Conservation (phyloP, 306 rosid genomes). For the Amphicarpaea edgeworthii region DNA sequence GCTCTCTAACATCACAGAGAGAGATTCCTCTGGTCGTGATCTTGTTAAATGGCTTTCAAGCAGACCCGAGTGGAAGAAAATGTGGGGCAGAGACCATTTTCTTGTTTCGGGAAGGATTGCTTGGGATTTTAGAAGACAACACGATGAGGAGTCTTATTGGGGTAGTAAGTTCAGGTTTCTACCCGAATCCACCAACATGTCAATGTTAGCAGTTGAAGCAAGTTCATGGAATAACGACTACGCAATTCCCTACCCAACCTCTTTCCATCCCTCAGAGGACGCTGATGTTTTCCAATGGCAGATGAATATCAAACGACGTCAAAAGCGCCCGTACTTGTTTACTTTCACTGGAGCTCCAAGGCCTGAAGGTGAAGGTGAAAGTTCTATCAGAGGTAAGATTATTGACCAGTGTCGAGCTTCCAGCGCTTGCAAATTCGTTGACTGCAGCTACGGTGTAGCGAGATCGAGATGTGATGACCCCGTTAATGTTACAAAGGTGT, state of each 20-base stretch:
- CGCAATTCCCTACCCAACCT: slow-evolving; percentile 87
- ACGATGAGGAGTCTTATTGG: slow-evolving; percentile 68
- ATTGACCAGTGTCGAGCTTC: slow-evolving; percentile 72
- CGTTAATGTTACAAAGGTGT: slow-evolving; percentile 59
- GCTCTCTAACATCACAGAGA: slow-evolving; percentile 60
- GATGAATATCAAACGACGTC: slow-evolving; percentile 51
- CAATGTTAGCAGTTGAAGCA: slow-evolving; percentile 84
- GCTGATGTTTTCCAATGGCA: slow-evolving; percentile 64
- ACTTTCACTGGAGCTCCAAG: slow-evolving; percentile 86
- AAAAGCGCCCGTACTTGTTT: slow-evolving; percentile 59
- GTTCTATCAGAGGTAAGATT: slow-evolving; percentile 67
- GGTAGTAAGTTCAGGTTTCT: slow-evolving; percentile 83
- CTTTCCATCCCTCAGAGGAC: slow-evolving; percentile 67
- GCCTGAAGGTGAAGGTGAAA: slow-evolving; percentile 56
- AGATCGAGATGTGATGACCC: slow-evolving; percentile 76
- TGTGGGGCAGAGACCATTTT: slow-evolving; percentile 95
- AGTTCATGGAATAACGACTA: slow-evolving; percentile 91
- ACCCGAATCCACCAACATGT: slow-evolving; percentile 80
- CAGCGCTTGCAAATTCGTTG: slow-evolving; percentile 60
- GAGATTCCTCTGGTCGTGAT: slow-evolving; percentile 70
- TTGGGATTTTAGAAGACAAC: slow-evolving; percentile 89
- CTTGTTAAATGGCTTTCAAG: slow-evolving; percentile 59
- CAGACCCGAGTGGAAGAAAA: slow-evolving; percentile 67
- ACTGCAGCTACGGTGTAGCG: slow-evolving; percentile 63
- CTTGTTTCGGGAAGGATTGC: slow-evolving; percentile 83